Percentiles rank a stretch among this genome's conserved stretches.
Conservation (phyloP, 164 flowering plant genomes). For the Umbellularia californica region DNA sequence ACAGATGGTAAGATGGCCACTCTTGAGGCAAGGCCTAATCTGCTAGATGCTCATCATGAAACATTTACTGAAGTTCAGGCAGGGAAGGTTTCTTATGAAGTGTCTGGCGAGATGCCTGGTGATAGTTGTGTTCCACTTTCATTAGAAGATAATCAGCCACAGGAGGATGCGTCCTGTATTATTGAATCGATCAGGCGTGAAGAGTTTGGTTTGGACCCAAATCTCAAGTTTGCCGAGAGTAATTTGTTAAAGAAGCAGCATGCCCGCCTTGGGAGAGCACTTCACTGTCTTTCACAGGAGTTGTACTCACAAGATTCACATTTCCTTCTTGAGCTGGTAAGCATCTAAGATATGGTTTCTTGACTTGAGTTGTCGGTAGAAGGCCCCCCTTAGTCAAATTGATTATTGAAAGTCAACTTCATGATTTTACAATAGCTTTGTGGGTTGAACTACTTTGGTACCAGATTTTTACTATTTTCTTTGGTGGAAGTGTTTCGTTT, state of each 20-base stretch:
- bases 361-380: not conserved
- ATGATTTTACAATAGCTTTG: not conserved
- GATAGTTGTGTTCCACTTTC: not conserved
- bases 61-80: constrained; percentile 12
- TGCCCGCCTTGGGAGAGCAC: constrained; percentile 93
- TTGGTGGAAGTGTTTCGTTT: not conserved
- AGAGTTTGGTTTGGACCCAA: constrained; percentile 82
- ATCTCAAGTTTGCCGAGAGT: constrained; percentile 44
- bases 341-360: constrained; percentile 7
- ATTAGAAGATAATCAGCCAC: constrained; percentile 9
- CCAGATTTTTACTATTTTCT: not conserved
- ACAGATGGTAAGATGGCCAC: constrained; percentile 11
- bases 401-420: not conserved
- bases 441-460: not conserved
- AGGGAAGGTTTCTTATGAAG: constrained; percentile 9
- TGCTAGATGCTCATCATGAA: constrained; percentile 11
- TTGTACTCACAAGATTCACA: constrained; percentile 98
- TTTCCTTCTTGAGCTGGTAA: constrained; percentile 93
- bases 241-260: constrained; percentile 84
- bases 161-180: constrained; percentile 40
- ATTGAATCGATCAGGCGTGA: constrained; percentile 84
- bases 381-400: not conserved
- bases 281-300: constrained; percentile 91
- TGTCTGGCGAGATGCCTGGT: constrained; percentile 13
- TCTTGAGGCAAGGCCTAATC: constrained; percentile 3